Evolutionary conservation across 176 grass and related monocot genomes (phyloP).

Genomic region (Pharus latifolius): DNA sequence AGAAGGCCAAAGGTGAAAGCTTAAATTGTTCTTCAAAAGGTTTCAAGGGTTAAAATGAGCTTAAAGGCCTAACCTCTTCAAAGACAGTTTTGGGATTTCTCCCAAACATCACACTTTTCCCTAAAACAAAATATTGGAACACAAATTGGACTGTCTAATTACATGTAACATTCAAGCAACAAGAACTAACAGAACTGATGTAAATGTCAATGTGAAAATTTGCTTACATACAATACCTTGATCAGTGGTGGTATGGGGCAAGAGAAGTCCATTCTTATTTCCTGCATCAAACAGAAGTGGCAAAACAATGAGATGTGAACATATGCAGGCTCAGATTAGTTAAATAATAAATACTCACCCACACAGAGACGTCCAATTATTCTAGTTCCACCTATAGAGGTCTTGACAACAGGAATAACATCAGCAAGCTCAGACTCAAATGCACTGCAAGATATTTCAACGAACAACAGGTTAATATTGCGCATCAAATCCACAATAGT

Average conservation of each 20-base stretch:
- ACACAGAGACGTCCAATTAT: conserved; percentile 86
- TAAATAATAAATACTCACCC: conserved; percentile 31
- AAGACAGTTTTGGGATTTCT: too few species aligned
- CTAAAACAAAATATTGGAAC: too few species aligned
- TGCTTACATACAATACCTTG: conserved; percentile 57
- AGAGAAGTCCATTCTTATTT: conserved; percentile 97
- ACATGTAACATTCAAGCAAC: too few species aligned
- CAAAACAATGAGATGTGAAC: not conserved
- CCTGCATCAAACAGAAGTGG: conserved; percentile 41
- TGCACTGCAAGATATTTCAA: conserved; percentile 30
- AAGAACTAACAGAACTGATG: too few species aligned
- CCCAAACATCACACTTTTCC: too few species aligned
- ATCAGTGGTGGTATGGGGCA: conserved; percentile 92
- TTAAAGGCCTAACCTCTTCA: too few species aligned
- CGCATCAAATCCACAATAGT: too few species aligned
- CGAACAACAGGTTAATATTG: not conserved
- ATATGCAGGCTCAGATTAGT: not conserved
- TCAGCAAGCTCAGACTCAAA: conserved; percentile 87
- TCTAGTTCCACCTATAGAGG: conserved; percentile 78
- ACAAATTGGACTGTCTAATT: too few species aligned
- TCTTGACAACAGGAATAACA: conserved; percentile 91
- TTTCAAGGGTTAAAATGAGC: too few species aligned
- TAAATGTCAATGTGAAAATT: not conserved
- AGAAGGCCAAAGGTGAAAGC: too few species aligned
- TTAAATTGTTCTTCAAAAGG: too few species aligned